Conservation (phyloP, 768 basidiomycete genomes). For the Sarcodon aspratus region DNA sequence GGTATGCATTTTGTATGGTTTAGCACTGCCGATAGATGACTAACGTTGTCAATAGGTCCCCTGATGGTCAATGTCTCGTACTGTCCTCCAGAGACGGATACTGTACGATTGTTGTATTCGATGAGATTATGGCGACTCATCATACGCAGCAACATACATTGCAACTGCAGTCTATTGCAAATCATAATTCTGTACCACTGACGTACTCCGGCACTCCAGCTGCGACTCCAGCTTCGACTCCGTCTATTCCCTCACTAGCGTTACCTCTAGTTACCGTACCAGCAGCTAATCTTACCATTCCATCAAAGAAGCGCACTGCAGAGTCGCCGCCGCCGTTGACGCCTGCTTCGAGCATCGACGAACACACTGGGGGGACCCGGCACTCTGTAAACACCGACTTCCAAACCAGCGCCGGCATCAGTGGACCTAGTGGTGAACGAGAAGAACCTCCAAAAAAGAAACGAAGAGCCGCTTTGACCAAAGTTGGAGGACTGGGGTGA, state of each 20-base stretch:
- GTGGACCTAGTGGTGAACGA: constrained; percentile 8
- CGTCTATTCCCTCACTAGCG: constrained; percentile 11
- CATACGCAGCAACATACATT: constrained; percentile 87
- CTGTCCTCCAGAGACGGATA: constrained; percentile 93
- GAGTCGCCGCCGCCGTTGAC: constrained; percentile 19
- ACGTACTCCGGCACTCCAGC: constrained; percentile 8
- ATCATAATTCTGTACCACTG: constrained; percentile 48
- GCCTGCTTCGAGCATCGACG: constrained; percentile 18
- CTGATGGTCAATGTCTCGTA: constrained; percentile 88
- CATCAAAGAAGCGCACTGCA: constrained; percentile 22
- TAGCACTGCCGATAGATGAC: not conserved
- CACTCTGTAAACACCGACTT: not conserved
- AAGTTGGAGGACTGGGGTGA: constrained; percentile 42
- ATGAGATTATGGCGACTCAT: constrained; percentile 83
- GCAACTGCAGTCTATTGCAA: constrained; percentile 85
- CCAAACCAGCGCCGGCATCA: not conserved
- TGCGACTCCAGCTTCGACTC: constrained; percentile 15
- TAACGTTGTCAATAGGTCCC: constrained; percentile 53
- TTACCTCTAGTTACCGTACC: constrained; percentile 11
- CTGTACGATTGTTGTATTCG: constrained; percentile 90
- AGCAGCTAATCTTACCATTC: constrained; percentile 18
- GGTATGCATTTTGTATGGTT: constrained; percentile 41
- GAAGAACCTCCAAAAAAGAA: constrained; percentile 76
- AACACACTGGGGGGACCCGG: constrained; percentile 5
- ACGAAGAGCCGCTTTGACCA: constrained; percentile 66